Conservation (phyloP, 2,329 filamentous ascomycete genomes). For the Cordyceps cateniannulata region DNA sequence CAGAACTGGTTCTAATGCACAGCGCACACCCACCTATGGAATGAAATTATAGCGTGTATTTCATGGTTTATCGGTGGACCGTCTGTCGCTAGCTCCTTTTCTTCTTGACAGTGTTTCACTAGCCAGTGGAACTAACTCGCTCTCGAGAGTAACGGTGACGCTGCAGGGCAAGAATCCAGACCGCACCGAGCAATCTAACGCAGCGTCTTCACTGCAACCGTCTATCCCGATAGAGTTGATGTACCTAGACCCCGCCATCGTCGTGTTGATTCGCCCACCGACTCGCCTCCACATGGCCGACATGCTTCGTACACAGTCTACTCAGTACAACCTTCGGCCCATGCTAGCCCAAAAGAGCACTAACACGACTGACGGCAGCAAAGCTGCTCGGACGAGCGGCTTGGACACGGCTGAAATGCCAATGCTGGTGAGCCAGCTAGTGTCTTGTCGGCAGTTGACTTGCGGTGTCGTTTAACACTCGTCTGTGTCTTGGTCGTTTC, state of each 20-base stretch:
- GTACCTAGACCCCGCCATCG: not conserved
- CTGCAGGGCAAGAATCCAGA: constrained; percentile 5
- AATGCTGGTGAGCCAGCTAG: not conserved
- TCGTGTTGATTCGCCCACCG: not conserved
- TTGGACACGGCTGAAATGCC: not conserved
- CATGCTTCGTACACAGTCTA: not conserved
- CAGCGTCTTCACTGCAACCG: not conserved
- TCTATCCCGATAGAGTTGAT: constrained; percentile 10
- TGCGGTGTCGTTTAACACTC: not conserved
- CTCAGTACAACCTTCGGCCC: not conserved
- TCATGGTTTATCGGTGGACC: constrained; percentile 6
- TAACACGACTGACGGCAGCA: constrained; percentile 8
- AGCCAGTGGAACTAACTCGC: not conserved
- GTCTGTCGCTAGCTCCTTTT: not conserved
- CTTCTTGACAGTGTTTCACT: constrained; percentile 1
- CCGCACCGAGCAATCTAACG: not conserved
- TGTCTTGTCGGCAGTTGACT: not conserved
- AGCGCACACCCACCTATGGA: not conserved
- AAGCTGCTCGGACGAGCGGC: not conserved
- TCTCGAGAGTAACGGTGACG: not conserved
- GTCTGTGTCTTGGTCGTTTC: not conserved
- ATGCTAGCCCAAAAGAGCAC: constrained; percentile 11
- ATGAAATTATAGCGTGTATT: not conserved
- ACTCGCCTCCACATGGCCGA: not conserved
- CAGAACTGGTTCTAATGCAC: not conserved